Evolutionary conservation across 768 basidiomycete genomes (phyloP), one percentile per base, ranked within the genome.

Genomic region (Crucibulum laeve): DNA sequence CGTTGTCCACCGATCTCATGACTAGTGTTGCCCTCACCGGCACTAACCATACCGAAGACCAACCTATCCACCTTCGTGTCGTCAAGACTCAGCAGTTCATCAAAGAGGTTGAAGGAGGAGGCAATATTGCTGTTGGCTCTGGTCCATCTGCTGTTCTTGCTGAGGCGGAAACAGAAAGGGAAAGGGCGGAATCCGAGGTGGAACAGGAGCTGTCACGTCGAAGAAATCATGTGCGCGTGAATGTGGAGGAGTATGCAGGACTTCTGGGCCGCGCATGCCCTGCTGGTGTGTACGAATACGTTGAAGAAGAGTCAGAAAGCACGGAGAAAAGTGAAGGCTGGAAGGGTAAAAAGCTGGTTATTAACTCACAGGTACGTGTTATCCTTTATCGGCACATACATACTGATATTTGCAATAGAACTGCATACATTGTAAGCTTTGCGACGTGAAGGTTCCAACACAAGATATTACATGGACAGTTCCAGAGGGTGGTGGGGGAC

Each of bases 391-490:
- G 4, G n/a, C 19, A 13, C 22, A 18, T 38, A 28, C 23, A 14
- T 43, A 23, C 30, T 47, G 39, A 42, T 45, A 36, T 46, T 62
- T 10, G 24, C 43, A 61, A 55, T 52, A 93, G 87, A 91, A 91
- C 54, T 91, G 89, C 57, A 89, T 91, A 25, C 89, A 95, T 59
- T 96, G 92, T 70, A 96, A 94, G 64, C 70, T 96, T 33, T 99
- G 95, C 60, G 91, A 93, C 48, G 83, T 99, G 68, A 97, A 99
- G 67, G 88, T 88, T 3, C 94, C 94, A 3, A 91, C 91, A 2
- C 91, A 96, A 59, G 95, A 97, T 61, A 96, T 99, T 53, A 90
- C 85, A 13, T 98, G 95, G 95, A 86, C 83, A 4, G 92, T 96
- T 0, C 96, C 96, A 0, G 93, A 98, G 65, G 95, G 94, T 8